Base-by-base conservation (phyloP, 768 basidiomycete genomes). In the Lentinus brumalis region DNA sequence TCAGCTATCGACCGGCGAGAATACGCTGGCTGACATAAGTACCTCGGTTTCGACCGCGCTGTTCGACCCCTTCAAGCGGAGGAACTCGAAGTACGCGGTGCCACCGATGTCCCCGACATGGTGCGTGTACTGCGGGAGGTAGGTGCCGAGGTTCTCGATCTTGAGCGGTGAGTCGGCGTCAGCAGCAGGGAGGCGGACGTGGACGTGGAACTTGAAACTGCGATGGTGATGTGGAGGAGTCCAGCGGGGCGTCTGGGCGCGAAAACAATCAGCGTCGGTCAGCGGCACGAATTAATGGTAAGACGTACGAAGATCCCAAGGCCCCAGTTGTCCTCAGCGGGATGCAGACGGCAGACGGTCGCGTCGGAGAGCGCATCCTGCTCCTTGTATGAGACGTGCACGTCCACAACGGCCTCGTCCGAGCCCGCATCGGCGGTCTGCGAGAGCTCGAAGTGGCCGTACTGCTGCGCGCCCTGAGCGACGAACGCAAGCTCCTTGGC, bases 181-280 rank as follows among this genome's bases (percentile, higher is more conserved):
- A 0, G 66, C 60, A 2, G 66, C 55, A 0, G 78, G 79, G 46
- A 86, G 56, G 31, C 69, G 71, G 32, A 83, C 79, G 35, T 71
- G 66, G 0, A 75, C 75, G 11, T 78, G 68, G 0, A 18, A 60
- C 53, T n/a, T 62, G 67, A 44, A 82, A 71, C 15, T 51, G 57
- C 15, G 74, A 73, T 52, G 80, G 79, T 7, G 72, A 66, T 29
- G 77, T 75, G 47, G 50, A 63, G 56, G 76, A 77, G 35, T 56
- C 59, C 53, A 11, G 74, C 40, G 12, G 44, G 66, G 50, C 67
- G 69, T 53, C 56, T 60, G 21, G 9, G 40, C 32, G 14, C 16
- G 10, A 12, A 32, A 38, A 2, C n/a, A 8, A 40, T 55, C 7
- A 30, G 4, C 45, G 5, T n/a, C n/a, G n/a, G n/a, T n/a, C n/a